Percentiles rank a stretch among this genome's conserved stretches.
Conservation (phyloP, 306 rosid genomes). For the Gastrolobium villosum region DNA sequence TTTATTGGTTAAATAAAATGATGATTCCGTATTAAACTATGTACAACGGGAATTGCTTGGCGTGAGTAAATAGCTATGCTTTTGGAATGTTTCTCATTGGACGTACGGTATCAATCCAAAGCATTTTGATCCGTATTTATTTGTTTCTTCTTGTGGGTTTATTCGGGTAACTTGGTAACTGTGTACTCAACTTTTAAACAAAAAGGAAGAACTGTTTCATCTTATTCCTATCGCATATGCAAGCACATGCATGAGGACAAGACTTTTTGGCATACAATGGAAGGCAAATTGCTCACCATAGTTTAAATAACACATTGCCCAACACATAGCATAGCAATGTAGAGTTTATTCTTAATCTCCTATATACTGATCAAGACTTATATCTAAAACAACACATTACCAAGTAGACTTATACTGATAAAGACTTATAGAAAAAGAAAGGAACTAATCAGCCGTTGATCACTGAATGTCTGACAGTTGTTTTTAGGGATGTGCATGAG, state of each 20-base stretch:
- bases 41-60: slow-evolving; percentile 26
- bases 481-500: too few species aligned
- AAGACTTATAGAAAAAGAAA: not conserved
- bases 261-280: not conserved
- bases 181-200: slow-evolving; percentile 8
- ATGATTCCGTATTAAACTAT: slow-evolving; percentile 20
- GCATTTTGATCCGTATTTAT: slow-evolving; percentile 7
- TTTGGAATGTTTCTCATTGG: slow-evolving; percentile 43
- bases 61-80: slow-evolving; percentile 4
- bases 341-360: slow-evolving; percentile 7
- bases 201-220: not conserved
- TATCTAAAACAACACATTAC: slow-evolving; percentile 6
- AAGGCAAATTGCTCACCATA: not conserved
- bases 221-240: not conserved
- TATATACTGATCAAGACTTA: not conserved
- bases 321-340: slow-evolving; percentile 15
- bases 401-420: not conserved
- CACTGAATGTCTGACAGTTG: slow-evolving; percentile 5
- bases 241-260: slow-evolving; percentile 11
- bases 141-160: slow-evolving; percentile 8
- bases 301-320: slow-evolving; percentile 15
- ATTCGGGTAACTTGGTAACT: slow-evolving; percentile 16
- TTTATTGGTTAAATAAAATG: not conserved
- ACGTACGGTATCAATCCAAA: slow-evolving; percentile 21
- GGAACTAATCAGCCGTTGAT: not conserved